phyloP scores from a whole-genome alignment of 2,329 filamentous ascomycete species.

The Aspergillus transmontanensis region DNA sequence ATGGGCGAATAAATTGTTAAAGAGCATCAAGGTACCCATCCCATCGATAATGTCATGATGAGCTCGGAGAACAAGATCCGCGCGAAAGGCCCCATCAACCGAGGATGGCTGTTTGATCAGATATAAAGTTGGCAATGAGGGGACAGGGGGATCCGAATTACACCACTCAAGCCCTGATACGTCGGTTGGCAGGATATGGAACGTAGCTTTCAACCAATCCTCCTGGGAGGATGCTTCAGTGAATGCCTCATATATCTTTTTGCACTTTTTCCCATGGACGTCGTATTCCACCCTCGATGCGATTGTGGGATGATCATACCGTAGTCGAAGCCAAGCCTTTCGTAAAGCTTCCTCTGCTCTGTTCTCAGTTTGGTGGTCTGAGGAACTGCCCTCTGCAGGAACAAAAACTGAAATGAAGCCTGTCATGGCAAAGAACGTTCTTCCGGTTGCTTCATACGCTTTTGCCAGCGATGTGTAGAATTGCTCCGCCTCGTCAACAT shows the following conservation, averaged over 20 bases:
- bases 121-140: constrained; percentile 26
- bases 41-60: constrained; percentile 30
- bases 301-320: constrained; percentile 28
- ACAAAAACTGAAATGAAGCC: constrained; percentile 36
- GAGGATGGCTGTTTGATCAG: constrained; percentile 16
- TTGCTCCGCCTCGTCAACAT: constrained; percentile 46
- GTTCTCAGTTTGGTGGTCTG: not conserved
- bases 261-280: constrained; percentile 15
- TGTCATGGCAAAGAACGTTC: constrained; percentile 48
- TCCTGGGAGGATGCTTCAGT: not conserved
- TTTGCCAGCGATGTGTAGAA: constrained; percentile 44
- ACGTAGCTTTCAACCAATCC: constrained; percentile 23
- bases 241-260: constrained; percentile 25
- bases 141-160: constrained; percentile 28
- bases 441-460: constrained; percentile 40
- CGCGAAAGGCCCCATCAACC: not conserved
- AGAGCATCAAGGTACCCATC: constrained; percentile 23
- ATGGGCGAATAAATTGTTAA: constrained; percentile 23
- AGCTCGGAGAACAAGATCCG: constrained; percentile 24
- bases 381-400: not conserved
- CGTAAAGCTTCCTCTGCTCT: constrained; percentile 17
- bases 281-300: constrained; percentile 26
- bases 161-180: constrained; percentile 27
- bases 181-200: constrained; percentile 16
- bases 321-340: constrained; percentile 25